Evolutionary conservation across 768 basidiomycete species (phyloP).

Genomic region (Pleurotus citrinopileatus): DNA sequence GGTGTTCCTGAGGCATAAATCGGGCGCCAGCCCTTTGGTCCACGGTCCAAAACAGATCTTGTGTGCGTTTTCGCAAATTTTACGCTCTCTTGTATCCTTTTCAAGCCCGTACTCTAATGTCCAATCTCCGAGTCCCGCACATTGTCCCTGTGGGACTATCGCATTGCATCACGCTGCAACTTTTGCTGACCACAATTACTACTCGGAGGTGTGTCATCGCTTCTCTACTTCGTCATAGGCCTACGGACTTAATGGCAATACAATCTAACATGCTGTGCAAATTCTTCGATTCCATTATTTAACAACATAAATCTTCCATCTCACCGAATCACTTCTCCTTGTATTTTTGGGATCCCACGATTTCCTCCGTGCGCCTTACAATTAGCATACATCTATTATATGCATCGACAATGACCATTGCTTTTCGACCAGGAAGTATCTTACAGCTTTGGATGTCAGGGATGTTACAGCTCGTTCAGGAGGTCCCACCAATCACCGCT

Average conservation of each 20-base stretch:
- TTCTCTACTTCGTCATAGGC: background rate
- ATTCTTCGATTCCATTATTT: background rate
- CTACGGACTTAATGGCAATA: background rate
- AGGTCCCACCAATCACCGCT: background rate
- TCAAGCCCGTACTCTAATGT: too few species aligned
- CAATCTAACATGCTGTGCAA: background rate
- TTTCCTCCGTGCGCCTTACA: background rate
- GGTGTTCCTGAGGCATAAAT: too few species aligned
- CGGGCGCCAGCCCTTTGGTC: too few species aligned
- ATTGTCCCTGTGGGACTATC: too few species aligned
- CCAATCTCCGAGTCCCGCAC: too few species aligned
- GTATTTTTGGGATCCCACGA: background rate
- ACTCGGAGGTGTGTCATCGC: background rate
- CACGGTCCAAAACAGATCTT: too few species aligned
- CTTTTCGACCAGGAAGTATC: background rate
- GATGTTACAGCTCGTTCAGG: background rate
- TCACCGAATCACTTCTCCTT: background rate
- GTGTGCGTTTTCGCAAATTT: too few species aligned
- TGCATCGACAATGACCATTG: too few species aligned
- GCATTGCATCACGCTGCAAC: too few species aligned
- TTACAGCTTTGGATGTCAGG: background rate
- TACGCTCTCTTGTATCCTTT: too few species aligned
- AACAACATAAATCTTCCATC: background rate
- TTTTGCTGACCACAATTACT: background rate
- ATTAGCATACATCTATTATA: too few species aligned